Evolutionary conservation across 2,329 filamentous ascomycete species (phyloP).

Genomic region (Chaetoscypha palmicola): DNA sequence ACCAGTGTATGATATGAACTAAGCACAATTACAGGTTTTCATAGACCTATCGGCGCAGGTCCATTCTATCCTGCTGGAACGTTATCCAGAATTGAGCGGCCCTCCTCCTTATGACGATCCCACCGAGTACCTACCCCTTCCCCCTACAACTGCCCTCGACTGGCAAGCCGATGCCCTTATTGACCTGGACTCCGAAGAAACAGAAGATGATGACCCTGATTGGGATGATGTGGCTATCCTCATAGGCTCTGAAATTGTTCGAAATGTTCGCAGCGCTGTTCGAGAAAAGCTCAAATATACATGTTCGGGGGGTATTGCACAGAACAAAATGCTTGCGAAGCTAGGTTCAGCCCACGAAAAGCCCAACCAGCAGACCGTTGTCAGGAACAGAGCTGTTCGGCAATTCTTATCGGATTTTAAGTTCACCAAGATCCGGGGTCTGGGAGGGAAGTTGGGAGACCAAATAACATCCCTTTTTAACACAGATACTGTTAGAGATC

Average conservation of each 20-base stretch:
- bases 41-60: constrained; percentile 83
- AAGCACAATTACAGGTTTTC: constrained; percentile 50
- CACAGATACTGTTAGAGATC: constrained; percentile 70
- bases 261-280: constrained; percentile 63
- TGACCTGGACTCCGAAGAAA: constrained; percentile 64
- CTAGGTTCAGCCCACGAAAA: constrained; percentile 88
- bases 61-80: constrained; percentile 63
- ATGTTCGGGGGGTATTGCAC: constrained; percentile 81
- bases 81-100: constrained; percentile 65
- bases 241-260: constrained; percentile 83
- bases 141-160: constrained; percentile 66
- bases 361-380: constrained; percentile 89
- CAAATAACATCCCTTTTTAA: constrained; percentile 75
- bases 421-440: constrained; percentile 87
- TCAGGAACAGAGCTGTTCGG: constrained; percentile 74
- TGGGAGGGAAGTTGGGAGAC: constrained; percentile 93
- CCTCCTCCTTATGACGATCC: constrained; percentile 69
- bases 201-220: constrained; percentile 76
- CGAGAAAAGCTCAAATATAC: constrained; percentile 72
- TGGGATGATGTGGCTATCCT: constrained; percentile 92
- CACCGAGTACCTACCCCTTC: constrained; percentile 63
- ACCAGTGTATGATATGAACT: not conserved
- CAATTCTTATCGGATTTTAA: constrained; percentile 80
- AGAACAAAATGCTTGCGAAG: constrained; percentile 94
- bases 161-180: constrained; percentile 81